Conservation (phyloP, 78 protist species). For the Dictyostelium citrinum region DNA sequence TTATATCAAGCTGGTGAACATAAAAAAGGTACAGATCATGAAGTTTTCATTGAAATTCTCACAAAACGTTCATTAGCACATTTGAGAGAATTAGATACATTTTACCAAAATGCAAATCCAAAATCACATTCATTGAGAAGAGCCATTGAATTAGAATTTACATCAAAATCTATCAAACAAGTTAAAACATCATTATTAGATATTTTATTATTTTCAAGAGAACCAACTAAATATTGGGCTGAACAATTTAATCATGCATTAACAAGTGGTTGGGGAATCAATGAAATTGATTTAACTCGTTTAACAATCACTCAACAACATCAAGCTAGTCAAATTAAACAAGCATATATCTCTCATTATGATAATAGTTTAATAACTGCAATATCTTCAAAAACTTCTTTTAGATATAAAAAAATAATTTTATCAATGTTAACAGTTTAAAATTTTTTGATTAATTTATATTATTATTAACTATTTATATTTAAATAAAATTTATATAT, state of each 20-base stretch:
- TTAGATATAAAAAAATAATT: slow-evolving; percentile 27
- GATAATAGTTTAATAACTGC: background rate
- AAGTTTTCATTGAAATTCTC: slow-evolving; percentile 19
- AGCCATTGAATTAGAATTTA: slow-evolving; percentile 27
- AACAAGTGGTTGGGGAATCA: background rate
- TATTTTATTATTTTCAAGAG: background rate
- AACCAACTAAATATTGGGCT: background rate
- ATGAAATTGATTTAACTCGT: background rate
- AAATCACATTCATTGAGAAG: slow-evolving; percentile 11
- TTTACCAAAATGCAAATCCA: background rate
- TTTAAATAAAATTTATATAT: no score
- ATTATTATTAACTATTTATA: no score
- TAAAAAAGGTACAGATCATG: slow-evolving; percentile 29
- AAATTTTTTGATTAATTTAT: background rate
- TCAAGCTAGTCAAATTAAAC: background rate
- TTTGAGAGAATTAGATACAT: background rate
- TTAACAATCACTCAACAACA: background rate
- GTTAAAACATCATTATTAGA: background rate
- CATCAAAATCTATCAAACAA: background rate
- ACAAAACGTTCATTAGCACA: slow-evolving; percentile 15
- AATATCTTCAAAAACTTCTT: background rate
- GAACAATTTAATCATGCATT: background rate
- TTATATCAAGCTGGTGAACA: slow-evolving; percentile 47
- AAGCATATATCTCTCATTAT: background rate
- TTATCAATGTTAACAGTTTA: background rate